phyloP scores from a whole-genome alignment of 1,284 basidiomycete genomes.

The Ceratobasidium sp. region DNA sequence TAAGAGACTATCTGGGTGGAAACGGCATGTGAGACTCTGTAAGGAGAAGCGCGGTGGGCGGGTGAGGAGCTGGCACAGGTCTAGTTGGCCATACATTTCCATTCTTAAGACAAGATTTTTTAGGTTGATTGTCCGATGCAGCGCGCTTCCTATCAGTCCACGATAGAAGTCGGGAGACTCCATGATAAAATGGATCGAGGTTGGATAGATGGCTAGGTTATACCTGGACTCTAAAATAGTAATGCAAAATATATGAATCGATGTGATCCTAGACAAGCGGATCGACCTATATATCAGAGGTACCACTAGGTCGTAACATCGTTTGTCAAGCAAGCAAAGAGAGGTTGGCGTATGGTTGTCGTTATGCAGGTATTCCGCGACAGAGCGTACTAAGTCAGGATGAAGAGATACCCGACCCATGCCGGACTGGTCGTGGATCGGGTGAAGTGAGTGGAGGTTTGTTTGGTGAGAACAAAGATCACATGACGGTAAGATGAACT shows the following conservation, averaged over 20 bases:
- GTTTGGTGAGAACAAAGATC: too few species aligned
- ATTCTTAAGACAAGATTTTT: slow-evolving; percentile 8
- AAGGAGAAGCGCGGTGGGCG: slow-evolving; percentile 18
- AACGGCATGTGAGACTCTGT: slow-evolving; percentile 2
- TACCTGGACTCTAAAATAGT: background rate
- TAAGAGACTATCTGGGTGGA: background rate
- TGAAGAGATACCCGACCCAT: slow-evolving; percentile 5
- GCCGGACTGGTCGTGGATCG: background rate
- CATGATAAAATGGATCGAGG: background rate
- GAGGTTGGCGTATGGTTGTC: slow-evolving; percentile 7
- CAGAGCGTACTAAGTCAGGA: slow-evolving; percentile 27
- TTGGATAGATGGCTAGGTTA: slow-evolving; percentile 2
- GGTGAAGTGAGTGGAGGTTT: too few species aligned
- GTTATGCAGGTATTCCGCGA: slow-evolving; percentile 30
- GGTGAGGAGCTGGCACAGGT: background rate
- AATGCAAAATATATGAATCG: slow-evolving; percentile 21
- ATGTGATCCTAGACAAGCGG: background rate
- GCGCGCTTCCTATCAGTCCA: background rate
- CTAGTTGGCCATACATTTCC: slow-evolving; percentile 8
- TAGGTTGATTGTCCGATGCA: slow-evolving; percentile 3
- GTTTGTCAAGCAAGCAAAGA: slow-evolving; percentile 31
- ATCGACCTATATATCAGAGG: slow-evolving; percentile 15
- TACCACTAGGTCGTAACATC: slow-evolving; percentile 3
- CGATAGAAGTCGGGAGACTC: background rate
- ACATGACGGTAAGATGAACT: too few species aligned